Conservation (phyloP, 306 rosid species). For the Purshia tridentata region DNA sequence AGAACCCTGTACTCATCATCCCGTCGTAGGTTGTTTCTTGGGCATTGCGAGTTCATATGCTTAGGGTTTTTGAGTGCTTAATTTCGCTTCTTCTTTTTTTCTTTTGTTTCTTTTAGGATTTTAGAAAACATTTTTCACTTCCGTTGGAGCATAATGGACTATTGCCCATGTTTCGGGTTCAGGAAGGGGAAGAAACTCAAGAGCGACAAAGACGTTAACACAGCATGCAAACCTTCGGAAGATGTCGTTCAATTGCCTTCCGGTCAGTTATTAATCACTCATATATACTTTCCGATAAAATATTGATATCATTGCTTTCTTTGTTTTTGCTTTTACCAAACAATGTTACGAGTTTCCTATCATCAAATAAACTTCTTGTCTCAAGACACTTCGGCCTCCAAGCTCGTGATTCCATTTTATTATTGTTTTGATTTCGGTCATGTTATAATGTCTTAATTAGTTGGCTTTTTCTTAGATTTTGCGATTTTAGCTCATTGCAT, state of each 20-base stretch:
- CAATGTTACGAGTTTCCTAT: background rate
- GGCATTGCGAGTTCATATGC: background rate
- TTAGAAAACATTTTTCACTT: background rate
- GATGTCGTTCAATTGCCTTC: slow-evolving; percentile 9
- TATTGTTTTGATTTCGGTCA: background rate
- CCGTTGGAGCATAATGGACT: slow-evolving; percentile 2
- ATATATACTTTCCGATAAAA: background rate
- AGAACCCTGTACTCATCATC: no score
- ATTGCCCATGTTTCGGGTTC: slow-evolving; percentile 13
- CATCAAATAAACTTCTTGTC: background rate
- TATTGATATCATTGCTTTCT: background rate
- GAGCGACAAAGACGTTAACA: background rate
- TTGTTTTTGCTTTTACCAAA: background rate
- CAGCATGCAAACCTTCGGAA: background rate
- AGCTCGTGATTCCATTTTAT: background rate
- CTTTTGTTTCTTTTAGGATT: background rate
- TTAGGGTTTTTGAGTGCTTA: background rate
- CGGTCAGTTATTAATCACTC: background rate
- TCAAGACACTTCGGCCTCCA: background rate
- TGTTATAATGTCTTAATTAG: background rate
- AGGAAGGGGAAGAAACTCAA: slow-evolving; percentile 21
- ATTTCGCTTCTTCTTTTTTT: background rate
- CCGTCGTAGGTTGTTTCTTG: background rate
- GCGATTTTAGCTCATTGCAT: background rate
- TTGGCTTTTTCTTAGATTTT: background rate